phyloP scores from a whole-genome alignment of 345 rosid species.

The Aethionema arabicum region DNA sequence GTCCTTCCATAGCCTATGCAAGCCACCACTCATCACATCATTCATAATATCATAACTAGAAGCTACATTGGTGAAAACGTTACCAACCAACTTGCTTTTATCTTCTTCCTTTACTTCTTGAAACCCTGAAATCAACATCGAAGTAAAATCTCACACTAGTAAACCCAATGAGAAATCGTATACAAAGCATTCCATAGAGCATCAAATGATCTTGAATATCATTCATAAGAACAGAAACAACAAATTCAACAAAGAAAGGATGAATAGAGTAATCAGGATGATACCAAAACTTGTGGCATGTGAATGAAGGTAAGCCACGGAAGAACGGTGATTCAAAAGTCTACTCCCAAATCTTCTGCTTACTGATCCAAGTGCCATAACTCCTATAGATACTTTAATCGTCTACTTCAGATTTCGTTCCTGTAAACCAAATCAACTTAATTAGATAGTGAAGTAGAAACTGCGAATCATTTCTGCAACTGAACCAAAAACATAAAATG shows the following conservation, averaged over 20 bases:
- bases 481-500: not conserved
- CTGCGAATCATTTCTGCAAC: not conserved
- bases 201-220: not conserved
- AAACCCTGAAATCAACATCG: slow-evolving; percentile 56
- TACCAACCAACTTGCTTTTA: slow-evolving; percentile 75
- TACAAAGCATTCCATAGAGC: not conserved
- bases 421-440: slow-evolving; percentile 9
- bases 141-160: slow-evolving; percentile 1
- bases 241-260: slow-evolving; percentile 2
- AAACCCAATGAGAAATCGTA: not conserved
- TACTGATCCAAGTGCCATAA: slow-evolving; percentile 44
- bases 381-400: not conserved
- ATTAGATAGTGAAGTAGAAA: not conserved
- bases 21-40: slow-evolving; percentile 92
- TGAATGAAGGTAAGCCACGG: slow-evolving; percentile 58
- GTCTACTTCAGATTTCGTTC: slow-evolving; percentile 6
- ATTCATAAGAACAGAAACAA: slow-evolving; percentile 9
- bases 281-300: slow-evolving; percentile 97
- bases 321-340: slow-evolving; percentile 33
- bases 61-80: slow-evolving; percentile 87
- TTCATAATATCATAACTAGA: slow-evolving; percentile 95
- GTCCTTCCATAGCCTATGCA: slow-evolving; percentile 96
- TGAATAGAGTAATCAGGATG: not conserved
- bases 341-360: slow-evolving; percentile 40
- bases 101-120: slow-evolving; percentile 86